Evolutionary conservation across 2,329 filamentous ascomycete species (phyloP).

Genomic region (Fusarium tjaetaba): DNA sequence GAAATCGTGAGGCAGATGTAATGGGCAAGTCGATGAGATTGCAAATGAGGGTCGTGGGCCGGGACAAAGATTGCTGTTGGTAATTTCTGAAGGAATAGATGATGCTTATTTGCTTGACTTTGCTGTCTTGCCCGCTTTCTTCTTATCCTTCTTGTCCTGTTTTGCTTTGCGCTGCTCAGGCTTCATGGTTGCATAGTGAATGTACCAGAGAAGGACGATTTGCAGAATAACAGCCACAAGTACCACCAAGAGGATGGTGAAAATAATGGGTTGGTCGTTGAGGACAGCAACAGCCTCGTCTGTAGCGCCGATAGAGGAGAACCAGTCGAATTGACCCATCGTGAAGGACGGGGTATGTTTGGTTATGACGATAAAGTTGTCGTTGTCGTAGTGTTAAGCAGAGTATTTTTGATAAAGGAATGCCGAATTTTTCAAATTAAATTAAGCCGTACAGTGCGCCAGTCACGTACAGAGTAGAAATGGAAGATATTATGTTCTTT

Average conservation of each 20-base stretch:
- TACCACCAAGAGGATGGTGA: conserved; percentile 66
- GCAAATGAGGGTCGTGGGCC: neutral
- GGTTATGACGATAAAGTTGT: neutral
- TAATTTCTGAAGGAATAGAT: neutral
- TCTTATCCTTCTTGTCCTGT: conserved; percentile 54
- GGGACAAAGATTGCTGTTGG: neutral
- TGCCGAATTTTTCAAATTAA: conserved; percentile 2
- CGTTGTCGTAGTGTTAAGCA: neutral
- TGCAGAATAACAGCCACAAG: conserved; percentile 60
- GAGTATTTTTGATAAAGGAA: neutral
- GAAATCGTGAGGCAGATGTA: neutral
- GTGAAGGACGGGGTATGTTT: neutral
- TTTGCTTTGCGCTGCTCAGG: conserved; percentile 68
- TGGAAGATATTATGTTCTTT: conserved; percentile 1
- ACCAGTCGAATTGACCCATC: conserved; percentile 67
- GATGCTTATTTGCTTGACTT: conserved; percentile 13
- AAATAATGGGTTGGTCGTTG: conserved; percentile 69
- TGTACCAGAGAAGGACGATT: conserved; percentile 63
- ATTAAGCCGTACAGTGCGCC: conserved; percentile 33
- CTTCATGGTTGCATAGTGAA: conserved; percentile 69
- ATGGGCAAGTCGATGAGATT: neutral
- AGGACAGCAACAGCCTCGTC: conserved; percentile 66
- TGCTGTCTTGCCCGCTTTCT: conserved; percentile 50
- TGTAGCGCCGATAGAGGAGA: conserved; percentile 66
- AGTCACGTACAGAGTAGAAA: conserved; percentile 38